phyloP scores from a whole-genome alignment of 495 filamentous ascomycete species.

The Neurospora africana region DNA sequence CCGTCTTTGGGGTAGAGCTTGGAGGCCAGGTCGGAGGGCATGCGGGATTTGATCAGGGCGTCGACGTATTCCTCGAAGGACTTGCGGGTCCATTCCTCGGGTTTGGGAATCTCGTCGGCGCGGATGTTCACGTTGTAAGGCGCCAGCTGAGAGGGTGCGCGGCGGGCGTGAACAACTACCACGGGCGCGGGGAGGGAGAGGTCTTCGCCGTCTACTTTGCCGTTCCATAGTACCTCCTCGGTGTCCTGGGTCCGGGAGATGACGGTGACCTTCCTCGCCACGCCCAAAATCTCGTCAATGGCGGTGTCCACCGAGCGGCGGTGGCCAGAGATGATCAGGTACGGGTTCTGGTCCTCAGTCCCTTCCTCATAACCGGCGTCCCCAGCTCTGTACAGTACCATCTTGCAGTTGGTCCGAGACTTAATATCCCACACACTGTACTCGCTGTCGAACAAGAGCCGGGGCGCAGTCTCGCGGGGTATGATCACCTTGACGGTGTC shows the following conservation, averaged over 20 bases:
- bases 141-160: background rate
- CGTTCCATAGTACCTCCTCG: background rate
- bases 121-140: constrained; percentile 11
- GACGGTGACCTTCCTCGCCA: constrained; percentile 4
- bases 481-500: constrained; percentile 11
- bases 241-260: background rate
- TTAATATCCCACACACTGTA: constrained; percentile 12
- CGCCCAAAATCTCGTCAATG: constrained; percentile 10
- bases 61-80: constrained; percentile 27
- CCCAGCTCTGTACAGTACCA: constrained; percentile 1
- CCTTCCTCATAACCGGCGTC: background rate
- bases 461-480: background rate
- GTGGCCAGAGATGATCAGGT: constrained; percentile 8
- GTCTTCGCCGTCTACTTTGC: background rate
- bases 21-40: constrained; percentile 12
- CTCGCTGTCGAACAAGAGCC: constrained; percentile 1
- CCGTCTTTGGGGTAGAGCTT: constrained; percentile 16
- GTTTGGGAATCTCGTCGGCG: constrained; percentile 22
- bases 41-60: constrained; percentile 17
- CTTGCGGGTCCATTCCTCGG: constrained; percentile 25
- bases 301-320: constrained; percentile 1
- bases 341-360: background rate
- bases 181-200: background rate
- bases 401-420: constrained; percentile 6
- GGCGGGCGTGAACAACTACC: background rate